phyloP scores from a whole-genome alignment of 1,284 basidiomycete species.

The Tilletia caries region DNA sequence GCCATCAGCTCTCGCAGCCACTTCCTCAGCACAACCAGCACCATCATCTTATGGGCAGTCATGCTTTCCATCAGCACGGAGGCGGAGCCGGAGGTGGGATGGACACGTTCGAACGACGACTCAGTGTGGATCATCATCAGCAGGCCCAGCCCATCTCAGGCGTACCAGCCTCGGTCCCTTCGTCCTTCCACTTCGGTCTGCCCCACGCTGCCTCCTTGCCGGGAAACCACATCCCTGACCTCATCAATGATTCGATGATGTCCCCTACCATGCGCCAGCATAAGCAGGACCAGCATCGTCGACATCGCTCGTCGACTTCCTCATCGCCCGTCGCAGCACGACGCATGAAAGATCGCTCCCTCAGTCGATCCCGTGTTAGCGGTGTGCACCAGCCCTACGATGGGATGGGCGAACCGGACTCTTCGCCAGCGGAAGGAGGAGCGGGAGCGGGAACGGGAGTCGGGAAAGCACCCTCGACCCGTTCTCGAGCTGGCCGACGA shows the following conservation, averaged over 20 bases:
- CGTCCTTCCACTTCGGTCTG: constrained; percentile 10
- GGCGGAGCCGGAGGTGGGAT: neutral
- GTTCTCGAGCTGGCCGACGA: constrained; percentile 27
- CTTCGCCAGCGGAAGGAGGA: no score
- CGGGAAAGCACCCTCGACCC: constrained; percentile 33
- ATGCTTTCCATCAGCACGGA: neutral
- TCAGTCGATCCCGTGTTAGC: neutral
- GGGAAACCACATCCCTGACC: no score
- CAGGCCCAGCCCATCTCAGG: neutral
- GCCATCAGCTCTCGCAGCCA: neutral
- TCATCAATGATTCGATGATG: no score
- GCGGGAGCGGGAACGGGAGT: constrained; percentile 18
- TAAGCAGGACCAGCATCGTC: neutral
- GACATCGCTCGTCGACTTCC: neutral
- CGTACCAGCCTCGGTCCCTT: neutral
- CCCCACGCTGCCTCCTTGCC: neutral
- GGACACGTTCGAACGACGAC: neutral
- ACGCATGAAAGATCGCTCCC: neutral
- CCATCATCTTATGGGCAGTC: neutral
- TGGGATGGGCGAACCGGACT: no score
- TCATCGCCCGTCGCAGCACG: neutral
- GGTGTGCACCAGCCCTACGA: no score
- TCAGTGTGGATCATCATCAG: neutral
- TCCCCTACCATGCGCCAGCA: neutral
- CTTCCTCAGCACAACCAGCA: no score